Base-by-base conservation (phyloP, 1,139 yeast genomes). In the Yamadazyma songkhlaensis region DNA sequence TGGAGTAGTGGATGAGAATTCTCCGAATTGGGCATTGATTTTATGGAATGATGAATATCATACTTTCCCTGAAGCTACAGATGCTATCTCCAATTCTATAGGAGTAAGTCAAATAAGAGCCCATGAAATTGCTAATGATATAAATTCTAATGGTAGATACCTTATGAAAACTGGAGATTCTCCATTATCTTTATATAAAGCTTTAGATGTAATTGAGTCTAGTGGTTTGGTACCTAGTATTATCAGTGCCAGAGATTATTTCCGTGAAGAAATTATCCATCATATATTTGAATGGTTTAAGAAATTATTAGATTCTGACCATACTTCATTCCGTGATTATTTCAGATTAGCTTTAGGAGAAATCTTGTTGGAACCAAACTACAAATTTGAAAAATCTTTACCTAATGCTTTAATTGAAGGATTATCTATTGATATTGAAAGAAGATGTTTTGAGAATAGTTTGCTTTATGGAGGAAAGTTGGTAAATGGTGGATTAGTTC, bases 11-110 rank as follows among this genome's bases (percentile, higher is more conserved):
- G 72, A 64, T 41, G 29, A 31, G 4, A 63, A 62, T 42, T 47
- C 63, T 1, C 46, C 46, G 10, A 53, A 61, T 14, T 78, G 76
- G 65, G 60, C 64, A 34, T 64, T 81, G 25, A 55, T 81, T 15
- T 61, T 84, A 14, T 84, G 89, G 84, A 84, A 84, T 54, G 94
- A 84, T 51, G 92, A 84, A 51, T 69, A 66, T 45, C 92, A 84
- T 52, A 74, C 78, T 49, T 73, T 72, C 46, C 64, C 70, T 2
- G 64, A 67, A 32, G 81, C 82, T 1, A 60, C 62, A 9, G 48
- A 54, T 1, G 67, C 74, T 2, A 62, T 76, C 28, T 53, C 56
- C n/a, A n/a, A n/a, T n/a, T n/a, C n/a, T n/a, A n/a, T n/a, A n/a
- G n/a, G n/a, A n/a, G n/a, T n/a, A n/a, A n/a, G n/a, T n/a, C n/a